Evolutionary conservation across 371 early-diverging fungal genomes (phyloP), one percentile per base, ranked within the genome.

Genomic region (Dentiscutata heterogama): DNA sequence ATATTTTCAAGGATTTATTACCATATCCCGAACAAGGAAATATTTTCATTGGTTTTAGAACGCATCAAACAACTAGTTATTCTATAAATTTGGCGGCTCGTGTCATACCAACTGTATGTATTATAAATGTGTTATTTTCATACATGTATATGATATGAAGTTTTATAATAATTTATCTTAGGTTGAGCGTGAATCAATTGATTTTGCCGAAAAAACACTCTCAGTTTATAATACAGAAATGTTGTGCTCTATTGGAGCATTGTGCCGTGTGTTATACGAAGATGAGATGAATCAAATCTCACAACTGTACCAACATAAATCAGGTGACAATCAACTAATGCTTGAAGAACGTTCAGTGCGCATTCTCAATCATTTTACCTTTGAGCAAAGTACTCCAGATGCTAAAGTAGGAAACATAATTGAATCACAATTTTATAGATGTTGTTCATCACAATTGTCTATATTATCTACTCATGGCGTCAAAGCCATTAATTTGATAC

Each of bases 21-120:
- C 93, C 94, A 5, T 93, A 89, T 58, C 94, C 93, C 31, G 88
- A 94, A 14, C 97, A 96, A 83, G 97, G 97, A 0, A 87, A 92
- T 39, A 90, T 97, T 13, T 97, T 95, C 82, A 97, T 97, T 78
- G 97, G 96, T 0, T 96, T 97, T 82, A 93, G 94, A 0, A 97
- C 96, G 4, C 95, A 96, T 83, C 96, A 97, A 83, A 97, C 97
- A 0, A 97, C 97, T 0, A 97, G 97, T 10, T 95, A 93, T 83
- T 90, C 92, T 65, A 90, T 92, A 25, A 95, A 95, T 81, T 87
- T 97, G 78, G 96, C 96, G 0, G 95, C 93, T 14, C 93, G 95
- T 7, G 91, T 97, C 71, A 97, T 97, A 80, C 97, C 97, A 7
- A 96, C 96, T 35, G 35, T 35, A 35, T 2, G 35, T 35, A 35